Percentiles rank a stretch among this genome's conserved stretches.
These are phyloP conservation scores for Metschnikowia peoriensis DNA, from an alignment of 805 yeast species.

Conservation along the genomic window DNA sequence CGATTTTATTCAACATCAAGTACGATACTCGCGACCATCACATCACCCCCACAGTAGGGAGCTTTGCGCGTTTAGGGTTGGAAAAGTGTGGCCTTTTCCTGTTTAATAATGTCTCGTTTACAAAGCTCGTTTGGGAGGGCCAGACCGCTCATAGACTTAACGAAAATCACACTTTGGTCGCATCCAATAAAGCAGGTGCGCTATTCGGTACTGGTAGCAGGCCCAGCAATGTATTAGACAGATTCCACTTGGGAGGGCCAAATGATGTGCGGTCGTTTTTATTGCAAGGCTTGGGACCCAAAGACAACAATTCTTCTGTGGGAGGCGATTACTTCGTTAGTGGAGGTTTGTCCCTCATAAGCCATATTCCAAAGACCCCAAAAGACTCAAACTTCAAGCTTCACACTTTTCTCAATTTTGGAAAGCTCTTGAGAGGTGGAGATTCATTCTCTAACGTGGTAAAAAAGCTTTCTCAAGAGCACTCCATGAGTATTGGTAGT, in stretches of 20 bases:
- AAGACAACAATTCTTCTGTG: conserved; percentile 45
- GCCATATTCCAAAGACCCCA: conserved; percentile 41
- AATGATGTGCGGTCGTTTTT: conserved; percentile 55
- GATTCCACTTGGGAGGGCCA: conserved; percentile 59
- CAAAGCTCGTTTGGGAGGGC: conserved; percentile 43
- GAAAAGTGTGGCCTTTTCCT: conserved; percentile 35
- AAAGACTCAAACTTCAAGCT: conserved; percentile 46
- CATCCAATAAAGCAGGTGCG: conserved; percentile 34
- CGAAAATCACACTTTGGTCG: conserved; percentile 21
- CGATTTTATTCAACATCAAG: conserved; percentile 37
- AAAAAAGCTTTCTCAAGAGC: conserved; percentile 12
- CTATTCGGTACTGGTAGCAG: conserved; percentile 21
- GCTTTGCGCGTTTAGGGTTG: conserved; percentile 32
- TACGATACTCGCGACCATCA: conserved; percentile 46
- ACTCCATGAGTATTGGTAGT: conserved; percentile 43
- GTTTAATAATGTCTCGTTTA: conserved; percentile 26
- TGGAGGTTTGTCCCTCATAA: conserved; percentile 46
- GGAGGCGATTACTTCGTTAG: conserved; percentile 53
- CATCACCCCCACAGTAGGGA: conserved; percentile 45
- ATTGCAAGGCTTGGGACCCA: conserved; percentile 55
- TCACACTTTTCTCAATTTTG: conserved; percentile 49
- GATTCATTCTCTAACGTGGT: conserved; percentile 13
- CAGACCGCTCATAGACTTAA: conserved; percentile 30
- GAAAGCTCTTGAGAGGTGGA: conserved; percentile 32
- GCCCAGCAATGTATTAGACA: conserved; percentile 46